Conservation (phyloP, 2,329 filamentous ascomycete species). For the Colletotrichum sp. region DNA sequence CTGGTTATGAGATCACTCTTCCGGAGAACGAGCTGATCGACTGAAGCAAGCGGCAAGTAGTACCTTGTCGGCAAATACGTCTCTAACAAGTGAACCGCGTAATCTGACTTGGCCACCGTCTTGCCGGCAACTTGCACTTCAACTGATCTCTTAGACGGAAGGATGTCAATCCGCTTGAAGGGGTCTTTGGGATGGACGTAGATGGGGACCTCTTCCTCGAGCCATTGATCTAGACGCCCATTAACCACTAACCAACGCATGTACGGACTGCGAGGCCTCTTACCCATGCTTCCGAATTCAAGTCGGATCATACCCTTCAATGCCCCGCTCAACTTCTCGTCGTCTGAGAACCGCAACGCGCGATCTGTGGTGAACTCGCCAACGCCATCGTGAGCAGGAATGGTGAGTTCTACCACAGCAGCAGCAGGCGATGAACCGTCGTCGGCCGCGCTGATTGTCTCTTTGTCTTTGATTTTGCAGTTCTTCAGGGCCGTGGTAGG, state of each 20-base stretch:
- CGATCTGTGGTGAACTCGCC: constrained; percentile 33
- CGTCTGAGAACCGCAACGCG: constrained; percentile 43
- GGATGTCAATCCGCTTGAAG: constrained; percentile 67
- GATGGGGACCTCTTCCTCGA: constrained; percentile 64
- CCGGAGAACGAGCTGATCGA: constrained; percentile 49
- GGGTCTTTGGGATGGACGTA: constrained; percentile 71
- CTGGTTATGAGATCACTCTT: constrained; percentile 57
- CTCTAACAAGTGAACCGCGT: constrained; percentile 62
- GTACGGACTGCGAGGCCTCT: not conserved
- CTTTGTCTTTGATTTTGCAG: constrained; percentile 30
- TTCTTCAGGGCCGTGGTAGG: constrained; percentile 32
- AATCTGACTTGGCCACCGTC: constrained; percentile 50
- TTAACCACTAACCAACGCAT: not conserved
- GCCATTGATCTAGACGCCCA: constrained; percentile 36
- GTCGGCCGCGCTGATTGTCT: constrained; percentile 29
- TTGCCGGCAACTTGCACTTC: constrained; percentile 53
- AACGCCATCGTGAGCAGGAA: constrained; percentile 28
- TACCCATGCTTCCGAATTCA: constrained; percentile 40
- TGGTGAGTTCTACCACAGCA: constrained; percentile 34
- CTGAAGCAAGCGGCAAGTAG: constrained; percentile 60
- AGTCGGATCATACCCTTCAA: constrained; percentile 37
- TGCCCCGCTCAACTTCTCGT: constrained; percentile 35
- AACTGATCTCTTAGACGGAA: constrained; percentile 59
- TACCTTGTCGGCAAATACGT: constrained; percentile 63
- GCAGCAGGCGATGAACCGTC: constrained; percentile 23